phyloP scores from a whole-genome alignment of 2,329 filamentous ascomycete species.

The Trichoderma sp. region DNA sequence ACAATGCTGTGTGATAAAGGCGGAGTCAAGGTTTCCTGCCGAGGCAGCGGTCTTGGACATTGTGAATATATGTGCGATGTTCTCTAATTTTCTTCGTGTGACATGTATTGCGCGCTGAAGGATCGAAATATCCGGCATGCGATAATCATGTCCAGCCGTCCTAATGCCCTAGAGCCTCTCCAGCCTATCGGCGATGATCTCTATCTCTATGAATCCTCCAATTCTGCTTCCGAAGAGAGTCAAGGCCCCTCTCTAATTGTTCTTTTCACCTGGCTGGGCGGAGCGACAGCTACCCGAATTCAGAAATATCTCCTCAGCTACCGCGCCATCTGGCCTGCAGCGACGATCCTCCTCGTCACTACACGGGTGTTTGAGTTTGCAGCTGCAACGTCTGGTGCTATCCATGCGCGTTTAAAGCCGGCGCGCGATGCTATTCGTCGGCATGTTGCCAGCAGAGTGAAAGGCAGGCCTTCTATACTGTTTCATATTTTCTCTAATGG shows the following conservation, averaged over 20 bases:
- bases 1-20: background rate
- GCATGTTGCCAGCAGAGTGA: background rate
- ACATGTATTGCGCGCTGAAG: background rate
- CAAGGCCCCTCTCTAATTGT: background rate
- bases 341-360: background rate
- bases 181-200: background rate
- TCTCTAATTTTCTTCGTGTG: background rate
- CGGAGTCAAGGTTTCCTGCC: background rate
- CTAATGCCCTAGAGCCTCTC: background rate
- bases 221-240: background rate
- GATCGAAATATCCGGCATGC: background rate
- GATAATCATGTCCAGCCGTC: background rate
- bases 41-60: background rate
- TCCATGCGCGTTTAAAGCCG: background rate
- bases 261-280: background rate
- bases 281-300: background rate
- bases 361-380: background rate
- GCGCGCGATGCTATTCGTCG: conserved; percentile 2
- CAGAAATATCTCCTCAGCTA: conserved; percentile 1
- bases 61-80: background rate
- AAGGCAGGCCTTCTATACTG: background rate
- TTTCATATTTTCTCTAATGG: conserved; percentile 15
- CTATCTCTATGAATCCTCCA: background rate
- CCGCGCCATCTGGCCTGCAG: background rate
- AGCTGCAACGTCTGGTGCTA: background rate